Base-by-base conservation (phyloP, 139 green algal genomes). In the Axilococcus clingmanii region DNA sequence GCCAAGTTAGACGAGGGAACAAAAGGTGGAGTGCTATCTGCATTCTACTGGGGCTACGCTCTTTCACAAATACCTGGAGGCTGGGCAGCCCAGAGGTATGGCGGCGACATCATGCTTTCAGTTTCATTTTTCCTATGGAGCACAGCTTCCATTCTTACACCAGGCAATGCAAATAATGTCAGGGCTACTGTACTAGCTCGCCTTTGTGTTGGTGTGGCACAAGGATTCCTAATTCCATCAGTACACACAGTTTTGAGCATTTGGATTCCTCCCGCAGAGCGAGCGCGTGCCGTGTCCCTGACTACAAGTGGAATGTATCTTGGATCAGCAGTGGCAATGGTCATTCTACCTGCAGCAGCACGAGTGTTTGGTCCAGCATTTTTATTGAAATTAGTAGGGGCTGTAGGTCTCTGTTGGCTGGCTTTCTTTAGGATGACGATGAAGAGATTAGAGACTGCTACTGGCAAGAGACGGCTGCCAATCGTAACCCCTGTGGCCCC, bases 251-350 rank as follows among this genome's bases (percentile, higher is more conserved):
- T 63, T 35, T 51, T 68, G 16, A 57, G 44, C 48, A 72, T 88
- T 65, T 94, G 83, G 83, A 84, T 97, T 0, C 80, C 84, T 7
- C 82, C 87, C 4, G 70, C 88, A 28, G 91, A 97, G 59, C 58
- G 88, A 5, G 85, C 85, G 0, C 70, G 74, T 1, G 78, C 86
- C 1, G 82, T 93, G 7, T 95, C 83, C 5, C 72, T 97, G 1
- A 87, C 82, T n/a, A 98, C 88, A 3, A 94, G 81, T 22, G 91
- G 91, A 55, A 96, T 98, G 89, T 98, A 98, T 80, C 64, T 98
- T 15, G 91, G 91, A 7, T 93, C 83, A 9, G 89, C 90, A 0
- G 59, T 65, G 0, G 82, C 87, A 32, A 95, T 97, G 82, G 73
- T 86, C 46, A 37, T 87, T 19, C 65, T 97, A 47, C 91, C 92